Percentiles rank a stretch among this genome's conserved stretches.
phyloP scores from a whole-genome alignment of 495 filamentous ascomycete genomes.

The Aspergillus mulundensis region DNA sequence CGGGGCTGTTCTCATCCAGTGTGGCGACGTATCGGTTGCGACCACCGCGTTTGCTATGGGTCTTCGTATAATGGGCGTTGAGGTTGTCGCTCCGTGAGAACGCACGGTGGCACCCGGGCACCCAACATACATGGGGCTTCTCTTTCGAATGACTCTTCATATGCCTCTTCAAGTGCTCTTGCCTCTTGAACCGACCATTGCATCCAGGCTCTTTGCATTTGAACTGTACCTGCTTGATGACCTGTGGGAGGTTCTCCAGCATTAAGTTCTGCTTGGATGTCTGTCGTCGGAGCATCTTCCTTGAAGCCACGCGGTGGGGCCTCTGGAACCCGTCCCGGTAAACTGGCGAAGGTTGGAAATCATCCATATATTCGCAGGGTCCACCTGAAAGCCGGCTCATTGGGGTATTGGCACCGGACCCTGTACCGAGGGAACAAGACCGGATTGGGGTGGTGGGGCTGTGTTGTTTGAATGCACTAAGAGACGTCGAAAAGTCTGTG shows the following conservation, averaged over 20 bases:
- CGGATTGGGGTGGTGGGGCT: constrained; percentile 41
- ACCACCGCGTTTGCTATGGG: constrained; percentile 46
- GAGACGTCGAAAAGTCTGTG: constrained; percentile 37
- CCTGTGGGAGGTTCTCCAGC: constrained; percentile 38
- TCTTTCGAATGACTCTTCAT: constrained; percentile 55
- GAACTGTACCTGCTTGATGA: constrained; percentile 45
- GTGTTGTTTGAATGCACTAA: constrained; percentile 37
- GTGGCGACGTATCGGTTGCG: constrained; percentile 48
- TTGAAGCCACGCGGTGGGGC: constrained; percentile 31
- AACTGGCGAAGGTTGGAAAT: constrained; percentile 36
- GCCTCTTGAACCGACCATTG: constrained; percentile 53
- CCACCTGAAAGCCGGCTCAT: constrained; percentile 37
- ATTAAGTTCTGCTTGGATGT: constrained; percentile 36
- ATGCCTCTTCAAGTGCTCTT: constrained; percentile 64
- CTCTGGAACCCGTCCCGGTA: constrained; percentile 34
- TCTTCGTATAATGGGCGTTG: constrained; percentile 47
- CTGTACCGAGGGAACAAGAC: constrained; percentile 37
- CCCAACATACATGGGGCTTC: constrained; percentile 49
- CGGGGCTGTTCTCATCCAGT: constrained; percentile 41
- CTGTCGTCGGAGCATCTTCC: constrained; percentile 38
- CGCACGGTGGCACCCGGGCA: constrained; percentile 40
- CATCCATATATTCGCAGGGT: constrained; percentile 34
- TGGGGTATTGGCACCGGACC: constrained; percentile 37
- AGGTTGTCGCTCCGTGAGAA: constrained; percentile 49
- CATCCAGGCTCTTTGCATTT: constrained; percentile 47